Evolutionary conservation across 768 basidiomycete genomes (phyloP), one percentile per base, ranked within the genome.

Genomic region (Tylopilus rubrobrunneus): DNA sequence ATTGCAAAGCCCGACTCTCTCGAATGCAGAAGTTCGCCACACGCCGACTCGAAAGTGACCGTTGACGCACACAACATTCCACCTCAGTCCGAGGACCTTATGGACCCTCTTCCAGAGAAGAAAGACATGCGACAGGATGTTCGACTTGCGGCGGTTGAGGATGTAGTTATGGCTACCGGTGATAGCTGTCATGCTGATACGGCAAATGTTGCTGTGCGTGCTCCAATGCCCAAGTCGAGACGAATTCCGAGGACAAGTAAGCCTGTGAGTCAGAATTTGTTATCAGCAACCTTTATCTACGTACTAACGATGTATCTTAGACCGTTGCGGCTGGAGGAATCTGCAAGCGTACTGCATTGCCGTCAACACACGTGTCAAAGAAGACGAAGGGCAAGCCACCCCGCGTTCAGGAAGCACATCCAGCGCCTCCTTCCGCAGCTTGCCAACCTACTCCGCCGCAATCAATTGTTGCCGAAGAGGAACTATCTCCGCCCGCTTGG

Each of bases 201-300:
- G 36, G 50, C 23, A 10, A 39, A 31, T 11, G 33, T 43, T 41
- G 31, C 47, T 31, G 48, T 44, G 21, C 48, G 48, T 43, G 23
- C 5, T 17, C 59, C 33, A 36, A 47, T n/a, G 9, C 57, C 56
- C 46, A 56, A 48, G 21, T 33, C 51, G 28, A 67, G 51, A 51
- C 53, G 66, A 61, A 63, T 61, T 56, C 65, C 69, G 60, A 71
- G 61, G 69, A 65, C 51, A 25, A 67, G 23, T 1, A 60, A 51
- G 34, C 49, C 49, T 33, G 69, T 69, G 60, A 62, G 69, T 59
- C 57, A 60, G 45, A 55, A n/a, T 29, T 31, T 31, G 14, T 25
- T n/a, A 19, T 52, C 19, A 23, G n/a, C 19, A 27, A 19, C 41
- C 17, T 44, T 12, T 27, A 40, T 33, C 52, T 50, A 58, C 47